phyloP scores from a whole-genome alignment of 257 asterid species.

The Linderniella brevidens region DNA sequence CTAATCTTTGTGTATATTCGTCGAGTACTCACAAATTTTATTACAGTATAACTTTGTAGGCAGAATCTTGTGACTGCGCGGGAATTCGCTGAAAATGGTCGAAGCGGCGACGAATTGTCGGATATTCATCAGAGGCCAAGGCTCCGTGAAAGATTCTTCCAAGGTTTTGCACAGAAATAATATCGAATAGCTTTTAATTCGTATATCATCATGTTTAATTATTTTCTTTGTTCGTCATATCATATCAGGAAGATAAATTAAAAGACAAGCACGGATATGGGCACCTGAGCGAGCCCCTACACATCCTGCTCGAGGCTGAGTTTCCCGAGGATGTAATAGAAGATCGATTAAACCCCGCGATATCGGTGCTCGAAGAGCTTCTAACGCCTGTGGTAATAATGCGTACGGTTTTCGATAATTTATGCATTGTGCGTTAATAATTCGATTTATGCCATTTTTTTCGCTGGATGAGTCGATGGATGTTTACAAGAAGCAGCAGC shows the following conservation, averaged over 20 bases:
- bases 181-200: no score
- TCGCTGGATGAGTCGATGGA: conserved; percentile 61
- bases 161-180: conserved; percentile 20
- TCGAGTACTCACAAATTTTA: conserved; percentile 9
- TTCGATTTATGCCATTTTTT: conserved; percentile 3
- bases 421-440: not conserved
- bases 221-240: conserved; percentile 9
- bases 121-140: conserved; percentile 58
- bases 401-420: conserved; percentile 7
- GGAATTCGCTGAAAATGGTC: conserved; percentile 67
- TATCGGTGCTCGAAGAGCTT: conserved; percentile 46
- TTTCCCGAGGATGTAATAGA: conserved; percentile 61
- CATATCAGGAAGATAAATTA: conserved; percentile 55
- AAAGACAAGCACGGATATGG: conserved; percentile 66
- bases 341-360: conserved; percentile 51
- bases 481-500: conserved; percentile 55
- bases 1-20: not conserved
- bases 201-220: not conserved
- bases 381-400: conserved; percentile 56
- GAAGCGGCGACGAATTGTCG: conserved; percentile 76
- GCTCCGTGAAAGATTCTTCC: conserved; percentile 64
- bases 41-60: conserved; percentile 77
- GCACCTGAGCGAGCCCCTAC: conserved; percentile 78
- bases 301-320: conserved; percentile 66
- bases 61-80: conserved; percentile 71